Evolutionary conservation across 2,329 filamentous ascomycete genomes (phyloP).

Genomic region (Rachicladosporium sp.): DNA sequence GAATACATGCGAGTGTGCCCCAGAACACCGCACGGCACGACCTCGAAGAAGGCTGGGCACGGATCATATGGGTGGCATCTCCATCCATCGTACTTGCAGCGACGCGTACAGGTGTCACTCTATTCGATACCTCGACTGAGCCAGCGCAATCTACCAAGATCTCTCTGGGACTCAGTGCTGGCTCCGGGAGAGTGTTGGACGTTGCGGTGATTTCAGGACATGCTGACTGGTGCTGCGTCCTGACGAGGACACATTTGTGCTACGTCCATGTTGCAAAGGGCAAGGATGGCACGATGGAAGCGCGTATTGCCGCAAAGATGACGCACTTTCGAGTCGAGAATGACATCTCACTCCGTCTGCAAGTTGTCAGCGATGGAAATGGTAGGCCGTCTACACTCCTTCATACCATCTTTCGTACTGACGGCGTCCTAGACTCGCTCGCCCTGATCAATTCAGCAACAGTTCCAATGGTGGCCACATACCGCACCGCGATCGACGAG

Average conservation of each 20-base stretch:
- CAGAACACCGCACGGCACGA: slow-evolving; percentile 24
- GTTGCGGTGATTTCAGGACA: slow-evolving; percentile 37
- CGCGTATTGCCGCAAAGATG: too few species aligned
- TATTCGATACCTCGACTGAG: slow-evolving; percentile 23
- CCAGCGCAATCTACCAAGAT: slow-evolving; percentile 15
- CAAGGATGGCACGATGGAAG: too few species aligned
- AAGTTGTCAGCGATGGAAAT: too few species aligned
- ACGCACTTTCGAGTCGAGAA: too few species aligned
- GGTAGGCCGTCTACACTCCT: too few species aligned
- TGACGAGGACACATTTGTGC: slow-evolving; percentile 41
- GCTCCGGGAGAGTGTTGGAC: slow-evolving; percentile 44
- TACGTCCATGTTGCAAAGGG: background rate
- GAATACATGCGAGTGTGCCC: slow-evolving; percentile 11
- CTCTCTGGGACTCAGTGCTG: slow-evolving; percentile 16
- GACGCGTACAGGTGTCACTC: slow-evolving; percentile 29
- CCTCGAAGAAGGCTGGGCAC: slow-evolving; percentile 37
- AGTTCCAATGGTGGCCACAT: too few species aligned
- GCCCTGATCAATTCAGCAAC: too few species aligned
- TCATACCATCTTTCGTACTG: too few species aligned
- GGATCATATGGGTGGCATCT: slow-evolving; percentile 36
- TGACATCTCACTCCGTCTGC: too few species aligned
- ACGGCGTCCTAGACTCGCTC: too few species aligned
- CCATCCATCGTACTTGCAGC: slow-evolving; percentile 40
- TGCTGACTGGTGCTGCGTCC: slow-evolving; percentile 42
- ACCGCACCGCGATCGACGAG: too few species aligned